Evolutionary conservation across 2,329 filamentous ascomycete species (phyloP), one percentile per base, ranked within the genome.

Genomic region (Bipolaris cookei): DNA sequence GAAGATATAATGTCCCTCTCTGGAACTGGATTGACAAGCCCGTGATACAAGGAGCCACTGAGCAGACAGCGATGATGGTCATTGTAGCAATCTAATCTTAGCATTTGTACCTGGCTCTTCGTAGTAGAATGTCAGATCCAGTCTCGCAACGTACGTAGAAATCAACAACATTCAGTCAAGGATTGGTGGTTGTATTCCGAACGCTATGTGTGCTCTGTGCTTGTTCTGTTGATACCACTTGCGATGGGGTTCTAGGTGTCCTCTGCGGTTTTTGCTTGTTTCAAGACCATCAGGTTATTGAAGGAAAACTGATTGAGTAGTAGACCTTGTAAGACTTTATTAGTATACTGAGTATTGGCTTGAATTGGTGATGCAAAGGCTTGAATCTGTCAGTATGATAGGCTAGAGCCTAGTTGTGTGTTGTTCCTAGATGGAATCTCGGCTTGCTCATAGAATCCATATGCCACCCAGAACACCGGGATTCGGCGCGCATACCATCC

Each of bases 111-210:
- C 16, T 28, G 28, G 13, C 16, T 43, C 20, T 38, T 28, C 39
- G 25, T 56, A 63, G 41, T 53, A 62, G 8, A 10, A 13, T 10
- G 11, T 32, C 13, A 30, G 10, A 14, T 79, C 78, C 0, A 83
- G 72, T 35, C 81, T 74, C 28, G 78, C 77, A n/a, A 84, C 82
- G 56, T 14, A 84, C 82, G 56, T 84, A 84, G 1, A 84, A 64
- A 63, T 84, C 82, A 3, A 82, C 81, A 7, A 81, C 81, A 28
- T 79, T 73, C 0, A 84, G 76, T 35, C 79, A 77, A 6, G 77
- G 75, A 59, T 81, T 71, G 65, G 81, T 82, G 64, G 74, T 81
- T 8, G 80, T 77, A 4, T 79, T 78, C 20, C 63, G 64, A 13
- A 77, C 51, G 49, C 53, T 66, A 49, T 53, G 54, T 20, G 55